Conservation (phyloP, 2,329 filamentous ascomycete species). For the Nemania abortiva region DNA sequence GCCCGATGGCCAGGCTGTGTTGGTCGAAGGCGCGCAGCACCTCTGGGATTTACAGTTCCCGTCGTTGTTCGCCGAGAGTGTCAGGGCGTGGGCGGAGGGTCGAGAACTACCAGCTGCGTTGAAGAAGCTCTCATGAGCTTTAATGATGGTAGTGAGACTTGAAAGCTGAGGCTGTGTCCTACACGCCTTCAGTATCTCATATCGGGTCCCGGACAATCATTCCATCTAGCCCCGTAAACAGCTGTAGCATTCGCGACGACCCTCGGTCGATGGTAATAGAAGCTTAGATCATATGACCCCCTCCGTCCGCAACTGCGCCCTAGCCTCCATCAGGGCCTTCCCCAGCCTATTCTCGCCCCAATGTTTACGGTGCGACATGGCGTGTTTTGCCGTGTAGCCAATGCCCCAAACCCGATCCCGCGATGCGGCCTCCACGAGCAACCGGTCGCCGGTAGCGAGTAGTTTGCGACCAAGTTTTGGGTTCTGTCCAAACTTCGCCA, state of each 20-base stretch:
- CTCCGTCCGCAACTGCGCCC: not conserved
- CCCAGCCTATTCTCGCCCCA: not conserved
- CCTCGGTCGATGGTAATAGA: too few species aligned
- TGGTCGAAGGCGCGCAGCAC: conserved; percentile 55
- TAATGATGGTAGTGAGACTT: too few species aligned
- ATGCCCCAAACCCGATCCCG: not conserved
- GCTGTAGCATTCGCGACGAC: too few species aligned
- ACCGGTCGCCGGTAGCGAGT: not conserved
- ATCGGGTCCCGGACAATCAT: too few species aligned
- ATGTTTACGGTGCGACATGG: not conserved
- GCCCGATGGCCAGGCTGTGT: conserved; percentile 47
- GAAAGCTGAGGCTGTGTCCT: too few species aligned
- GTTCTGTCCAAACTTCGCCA: not conserved
- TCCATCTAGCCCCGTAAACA: too few species aligned
- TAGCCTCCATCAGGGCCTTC: not conserved
- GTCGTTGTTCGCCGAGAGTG: conserved; percentile 53
- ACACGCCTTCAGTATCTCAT: too few species aligned
- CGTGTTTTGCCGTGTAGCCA: not conserved
- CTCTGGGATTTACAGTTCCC: conserved; percentile 58
- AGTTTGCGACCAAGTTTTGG: not conserved
- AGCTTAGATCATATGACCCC: too few species aligned
- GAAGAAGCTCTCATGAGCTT: conserved; percentile 27
- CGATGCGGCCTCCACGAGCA: not conserved
- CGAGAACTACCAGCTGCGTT: conserved; percentile 46
- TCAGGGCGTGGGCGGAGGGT: conserved; percentile 54